Evolutionary conservation across 1,284 basidiomycete species (phyloP).

Genomic region (Rhodotorula sp.): DNA sequence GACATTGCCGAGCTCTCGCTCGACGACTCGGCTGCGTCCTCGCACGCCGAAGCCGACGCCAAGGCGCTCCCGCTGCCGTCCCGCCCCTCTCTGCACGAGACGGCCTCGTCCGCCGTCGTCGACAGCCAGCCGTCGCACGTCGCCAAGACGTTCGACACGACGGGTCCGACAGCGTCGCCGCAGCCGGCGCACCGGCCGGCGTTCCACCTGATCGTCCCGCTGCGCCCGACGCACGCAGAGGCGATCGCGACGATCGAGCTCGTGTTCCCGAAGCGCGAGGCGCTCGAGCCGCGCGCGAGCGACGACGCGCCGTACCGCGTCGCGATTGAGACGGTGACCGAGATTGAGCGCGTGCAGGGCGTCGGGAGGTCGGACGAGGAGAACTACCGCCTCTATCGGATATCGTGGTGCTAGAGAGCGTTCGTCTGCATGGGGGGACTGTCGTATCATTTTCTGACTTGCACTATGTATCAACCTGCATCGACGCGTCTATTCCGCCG

Average conservation of each 20-base stretch:
- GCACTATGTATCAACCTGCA: background rate
- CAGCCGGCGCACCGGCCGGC: conserved; percentile 7
- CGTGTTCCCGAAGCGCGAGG: conserved; percentile 56
- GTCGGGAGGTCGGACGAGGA: conserved; percentile 39
- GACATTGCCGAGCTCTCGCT: conserved; percentile 18
- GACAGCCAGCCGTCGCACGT: conserved; percentile 10
- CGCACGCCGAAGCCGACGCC: conserved; percentile 4
- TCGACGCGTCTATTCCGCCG: background rate
- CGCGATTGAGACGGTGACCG: conserved; percentile 24
- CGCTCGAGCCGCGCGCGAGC: conserved; percentile 1
- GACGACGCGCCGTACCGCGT: conserved; percentile 21
- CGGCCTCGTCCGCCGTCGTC: conserved; percentile 11
- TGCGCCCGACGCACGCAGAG: conserved; percentile 64
- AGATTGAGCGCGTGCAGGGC: conserved; percentile 34
- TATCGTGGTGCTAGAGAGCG: conserved; percentile 12
- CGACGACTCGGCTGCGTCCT: conserved; percentile 5
- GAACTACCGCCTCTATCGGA: conserved; percentile 14
- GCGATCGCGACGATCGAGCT: conserved; percentile 65
- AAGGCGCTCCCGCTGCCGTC: conserved; percentile 11
- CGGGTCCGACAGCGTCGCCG: background rate
- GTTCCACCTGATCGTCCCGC: conserved; percentile 75
- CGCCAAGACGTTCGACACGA: conserved; percentile 4
- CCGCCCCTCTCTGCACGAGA: conserved; percentile 17
- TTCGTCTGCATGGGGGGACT: background rate
- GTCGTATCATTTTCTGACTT: background rate